Conservation (phyloP, 805 yeast genomes). For the Candida khao-thaluensis region DNA sequence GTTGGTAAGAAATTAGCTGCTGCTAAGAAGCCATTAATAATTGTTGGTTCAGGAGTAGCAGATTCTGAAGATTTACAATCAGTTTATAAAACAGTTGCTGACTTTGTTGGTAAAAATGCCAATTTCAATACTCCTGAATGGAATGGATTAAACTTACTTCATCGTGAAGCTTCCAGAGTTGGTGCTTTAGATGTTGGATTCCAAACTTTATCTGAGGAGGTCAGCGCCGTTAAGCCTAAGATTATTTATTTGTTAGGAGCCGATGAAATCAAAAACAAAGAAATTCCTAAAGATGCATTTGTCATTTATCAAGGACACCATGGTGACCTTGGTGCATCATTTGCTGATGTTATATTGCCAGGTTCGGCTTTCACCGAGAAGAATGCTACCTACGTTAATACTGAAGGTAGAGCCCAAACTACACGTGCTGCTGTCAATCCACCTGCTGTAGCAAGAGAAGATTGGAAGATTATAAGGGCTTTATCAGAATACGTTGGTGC, state of each 20-base stretch:
- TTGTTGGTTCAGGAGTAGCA: conserved; percentile 77
- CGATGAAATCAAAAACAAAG: conserved; percentile 68
- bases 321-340: conserved; percentile 85
- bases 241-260: conserved; percentile 81
- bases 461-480: conserved; percentile 86
- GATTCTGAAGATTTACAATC: conserved; percentile 65
- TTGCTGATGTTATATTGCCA: conserved; percentile 84
- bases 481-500: conserved; percentile 72
- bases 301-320: conserved; percentile 91
- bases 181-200: conserved; percentile 88
- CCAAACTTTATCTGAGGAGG: conserved; percentile 49
- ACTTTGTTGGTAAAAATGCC: conserved; percentile 52
- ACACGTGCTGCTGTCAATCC: conserved; percentile 86
- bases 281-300: conserved; percentile 80
- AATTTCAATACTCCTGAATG: conserved; percentile 70
- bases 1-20: conserved; percentile 63
- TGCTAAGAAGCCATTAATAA: conserved; percentile 74
- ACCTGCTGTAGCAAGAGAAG: conserved; percentile 89
- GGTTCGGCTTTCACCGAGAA: conserved; percentile 90
- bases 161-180: conserved; percentile 83
- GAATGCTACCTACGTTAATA: conserved; percentile 79
- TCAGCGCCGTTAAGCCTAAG: conserved; percentile 57
- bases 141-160: conserved; percentile 80
- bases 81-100: conserved; percentile 57
- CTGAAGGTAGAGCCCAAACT: conserved; percentile 84